phyloP scores from a whole-genome alignment of 306 rosid species.

The Castanospermum australe region DNA sequence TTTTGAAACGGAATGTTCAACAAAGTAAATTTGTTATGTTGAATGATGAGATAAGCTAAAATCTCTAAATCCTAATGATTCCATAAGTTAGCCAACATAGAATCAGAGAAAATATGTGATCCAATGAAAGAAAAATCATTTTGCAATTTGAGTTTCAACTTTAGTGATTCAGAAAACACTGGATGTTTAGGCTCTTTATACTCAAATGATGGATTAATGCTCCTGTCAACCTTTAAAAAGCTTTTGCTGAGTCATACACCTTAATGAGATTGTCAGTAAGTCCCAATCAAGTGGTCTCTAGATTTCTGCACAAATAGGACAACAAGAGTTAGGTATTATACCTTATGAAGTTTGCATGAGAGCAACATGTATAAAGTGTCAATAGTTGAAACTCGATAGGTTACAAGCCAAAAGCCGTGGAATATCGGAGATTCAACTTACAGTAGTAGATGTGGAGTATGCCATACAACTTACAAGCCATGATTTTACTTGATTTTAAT shows the following conservation, averaged over 20 bases:
- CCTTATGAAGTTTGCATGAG: neutral
- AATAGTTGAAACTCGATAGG: neutral
- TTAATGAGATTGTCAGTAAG: neutral
- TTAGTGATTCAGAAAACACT: neutral
- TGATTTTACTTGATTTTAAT: neutral
- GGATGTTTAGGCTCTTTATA: neutral
- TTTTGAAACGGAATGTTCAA: neutral
- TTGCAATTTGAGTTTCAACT: neutral
- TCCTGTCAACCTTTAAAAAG: too few relatives aligned
- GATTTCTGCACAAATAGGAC: too few relatives aligned
- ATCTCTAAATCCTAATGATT: neutral
- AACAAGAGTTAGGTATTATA: neutral
- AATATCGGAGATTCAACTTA: neutral
- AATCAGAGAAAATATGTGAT: neutral
- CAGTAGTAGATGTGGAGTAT: neutral
- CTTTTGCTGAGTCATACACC: neutral
- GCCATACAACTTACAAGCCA: too few relatives aligned
- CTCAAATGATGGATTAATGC: neutral
- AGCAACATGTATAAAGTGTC: neutral
- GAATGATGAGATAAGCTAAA: neutral
- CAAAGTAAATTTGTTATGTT: neutral
- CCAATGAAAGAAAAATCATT: neutral
- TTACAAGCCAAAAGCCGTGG: neutral
- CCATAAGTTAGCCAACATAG: neutral
- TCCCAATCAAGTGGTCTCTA: too few relatives aligned